These are phyloP conservation scores for Helotiales sp. DNA, from an alignment of 2,329 filamentous ascomycete species.

Conservation along the genomic window DNA sequence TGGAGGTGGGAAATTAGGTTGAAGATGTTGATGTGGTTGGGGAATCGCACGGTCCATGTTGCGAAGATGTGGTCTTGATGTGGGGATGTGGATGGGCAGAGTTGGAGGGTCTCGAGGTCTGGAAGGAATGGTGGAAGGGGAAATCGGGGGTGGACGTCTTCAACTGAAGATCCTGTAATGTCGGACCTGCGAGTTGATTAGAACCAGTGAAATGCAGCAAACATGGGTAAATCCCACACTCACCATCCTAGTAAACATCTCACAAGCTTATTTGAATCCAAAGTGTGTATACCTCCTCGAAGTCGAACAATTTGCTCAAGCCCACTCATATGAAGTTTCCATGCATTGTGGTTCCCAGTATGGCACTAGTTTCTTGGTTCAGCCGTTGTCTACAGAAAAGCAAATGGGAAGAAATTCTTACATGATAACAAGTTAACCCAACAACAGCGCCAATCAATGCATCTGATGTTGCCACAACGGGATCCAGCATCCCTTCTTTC, in stretches of 20 bases:
- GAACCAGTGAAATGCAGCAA: no score
- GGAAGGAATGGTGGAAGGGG: slow-evolving; percentile 4
- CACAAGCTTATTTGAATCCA: slow-evolving; percentile 14
- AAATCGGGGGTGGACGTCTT: slow-evolving; percentile 14
- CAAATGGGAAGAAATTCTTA: slow-evolving; percentile 2
- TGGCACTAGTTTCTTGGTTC: neutral
- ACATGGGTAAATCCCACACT: no score
- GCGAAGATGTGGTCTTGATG: neutral
- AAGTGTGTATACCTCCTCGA: slow-evolving; percentile 21
- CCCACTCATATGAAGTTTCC: slow-evolving; percentile 24
- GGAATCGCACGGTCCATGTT: neutral
- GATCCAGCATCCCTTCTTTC: slow-evolving; percentile 10
- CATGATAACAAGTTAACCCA: slow-evolving; percentile 27
- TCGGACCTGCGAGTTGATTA: neutral
- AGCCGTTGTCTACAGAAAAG: neutral
- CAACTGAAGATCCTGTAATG: slow-evolving; percentile 5
- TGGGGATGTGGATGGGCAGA: slow-evolving; percentile 1
- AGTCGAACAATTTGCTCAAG: slow-evolving; percentile 20
- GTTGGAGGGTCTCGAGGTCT: neutral
- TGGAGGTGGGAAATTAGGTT: slow-evolving; percentile 7
- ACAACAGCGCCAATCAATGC: slow-evolving; percentile 21
- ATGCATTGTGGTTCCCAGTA: slow-evolving; percentile 12
- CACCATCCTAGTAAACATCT: slow-evolving; percentile 18
- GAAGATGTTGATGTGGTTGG: neutral
- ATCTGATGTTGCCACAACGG: slow-evolving; percentile 13